Percentiles rank a stretch among this genome's conserved stretches.
Conservation (phyloP, 2,329 filamentous ascomycete species). For the Alternaria tenuissima region DNA sequence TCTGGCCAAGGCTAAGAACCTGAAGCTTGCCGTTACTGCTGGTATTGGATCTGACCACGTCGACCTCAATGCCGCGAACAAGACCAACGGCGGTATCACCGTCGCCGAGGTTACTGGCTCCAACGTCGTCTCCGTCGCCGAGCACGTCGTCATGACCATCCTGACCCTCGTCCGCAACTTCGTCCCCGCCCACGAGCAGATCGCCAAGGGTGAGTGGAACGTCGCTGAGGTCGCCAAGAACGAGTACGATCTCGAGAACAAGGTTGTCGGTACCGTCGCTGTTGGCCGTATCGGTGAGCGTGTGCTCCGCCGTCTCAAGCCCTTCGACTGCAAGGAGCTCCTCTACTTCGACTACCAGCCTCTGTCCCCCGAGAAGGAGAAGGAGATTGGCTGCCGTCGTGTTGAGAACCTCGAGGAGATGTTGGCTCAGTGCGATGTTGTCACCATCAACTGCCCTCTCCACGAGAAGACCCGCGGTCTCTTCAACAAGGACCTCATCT, state of each 20-base stretch:
- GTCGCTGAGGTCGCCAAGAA: slow-evolving; percentile 97
- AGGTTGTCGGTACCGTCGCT: slow-evolving; percentile 96
- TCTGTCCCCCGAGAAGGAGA: slow-evolving; percentile 81
- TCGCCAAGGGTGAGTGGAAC: slow-evolving; percentile 89
- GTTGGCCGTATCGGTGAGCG: slow-evolving; percentile 98
- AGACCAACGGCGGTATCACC: slow-evolving; percentile 96
- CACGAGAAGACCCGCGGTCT: slow-evolving; percentile 97
- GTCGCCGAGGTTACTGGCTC: slow-evolving; percentile 97
- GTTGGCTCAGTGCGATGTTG: slow-evolving; percentile 91
- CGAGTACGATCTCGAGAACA: slow-evolving; percentile 96
- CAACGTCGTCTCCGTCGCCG: slow-evolving; percentile 97
- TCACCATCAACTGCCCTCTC: slow-evolving; percentile 99
- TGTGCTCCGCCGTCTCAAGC: slow-evolving; percentile 92
- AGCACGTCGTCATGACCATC: slow-evolving; percentile 99
- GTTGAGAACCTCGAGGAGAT: slow-evolving; percentile 92
- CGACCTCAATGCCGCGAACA: slow-evolving; percentile 96
- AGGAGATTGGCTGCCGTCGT: slow-evolving; percentile 93
- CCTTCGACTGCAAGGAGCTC: slow-evolving; percentile 99
- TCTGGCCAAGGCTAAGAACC: slow-evolving; percentile 96
- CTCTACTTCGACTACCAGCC: slow-evolving; percentile 99
- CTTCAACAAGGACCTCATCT: slow-evolving; percentile 98
- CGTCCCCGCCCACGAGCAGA: slow-evolving; percentile 94
- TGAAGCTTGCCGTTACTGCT: slow-evolving; percentile 96
- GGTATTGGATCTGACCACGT: slow-evolving; percentile 99
- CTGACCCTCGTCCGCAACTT: slow-evolving; percentile 97